Percentiles rank a stretch among this genome's conserved stretches.
Evolutionary conservation across 106 monocot species (phyloP).

Genomic region (Apostasia ramifera): DNA sequence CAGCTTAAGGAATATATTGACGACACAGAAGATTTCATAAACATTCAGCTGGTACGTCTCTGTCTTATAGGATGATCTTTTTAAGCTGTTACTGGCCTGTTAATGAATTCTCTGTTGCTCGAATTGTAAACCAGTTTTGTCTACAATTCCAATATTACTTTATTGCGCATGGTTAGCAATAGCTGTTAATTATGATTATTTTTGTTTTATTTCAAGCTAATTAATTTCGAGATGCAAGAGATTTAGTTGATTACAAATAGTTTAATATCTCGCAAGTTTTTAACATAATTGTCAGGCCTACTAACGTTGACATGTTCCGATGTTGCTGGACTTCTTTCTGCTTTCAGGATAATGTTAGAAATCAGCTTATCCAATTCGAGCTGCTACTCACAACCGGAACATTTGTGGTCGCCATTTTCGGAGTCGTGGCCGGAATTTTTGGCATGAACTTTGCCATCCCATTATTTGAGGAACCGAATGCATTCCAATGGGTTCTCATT

Average conservation of each 20-base stretch:
- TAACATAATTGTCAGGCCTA: no score
- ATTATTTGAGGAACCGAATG: constrained; percentile 47
- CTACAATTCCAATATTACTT: no score
- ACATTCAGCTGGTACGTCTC: constrained; percentile 46
- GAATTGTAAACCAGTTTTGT: no score
- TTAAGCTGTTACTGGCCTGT: background rate
- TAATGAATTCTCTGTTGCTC: background rate
- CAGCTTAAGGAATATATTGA: constrained; percentile 68
- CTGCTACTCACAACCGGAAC: constrained; percentile 73
- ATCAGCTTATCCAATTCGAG: constrained; percentile 91
- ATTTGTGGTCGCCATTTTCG: constrained; percentile 77
- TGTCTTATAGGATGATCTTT: background rate
- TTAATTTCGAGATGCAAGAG: no score
- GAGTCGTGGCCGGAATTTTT: constrained; percentile 71
- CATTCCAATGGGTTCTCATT: constrained; percentile 72
- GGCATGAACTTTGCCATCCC: constrained; percentile 82
- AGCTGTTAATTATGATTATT: no score
- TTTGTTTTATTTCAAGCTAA: no score
- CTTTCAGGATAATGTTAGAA: constrained; percentile 78
- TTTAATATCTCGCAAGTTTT: no score
- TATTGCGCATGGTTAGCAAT: no score
- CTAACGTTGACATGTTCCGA: no score
- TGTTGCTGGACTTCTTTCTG: background rate
- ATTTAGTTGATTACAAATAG: no score
- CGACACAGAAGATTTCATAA: constrained; percentile 67